Evolutionary conservation across 257 asterid genomes (phyloP).

Genomic region (Solanum pennellii): DNA sequence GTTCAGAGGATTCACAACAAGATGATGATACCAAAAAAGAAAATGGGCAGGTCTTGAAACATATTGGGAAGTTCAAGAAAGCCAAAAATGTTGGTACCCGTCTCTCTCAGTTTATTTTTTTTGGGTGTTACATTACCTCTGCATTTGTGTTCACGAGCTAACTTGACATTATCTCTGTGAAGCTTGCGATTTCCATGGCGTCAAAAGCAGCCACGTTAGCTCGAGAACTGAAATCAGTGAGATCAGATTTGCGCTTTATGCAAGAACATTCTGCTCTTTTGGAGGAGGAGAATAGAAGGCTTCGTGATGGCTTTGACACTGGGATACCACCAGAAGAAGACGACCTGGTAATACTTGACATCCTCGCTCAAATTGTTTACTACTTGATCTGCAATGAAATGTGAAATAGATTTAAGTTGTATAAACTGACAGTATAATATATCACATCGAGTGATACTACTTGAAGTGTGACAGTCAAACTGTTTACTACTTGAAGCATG

Average conservation of each 20-base stretch:
- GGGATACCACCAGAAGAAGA: conserved; percentile 72
- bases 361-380: neutral
- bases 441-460: neutral
- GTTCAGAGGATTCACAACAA: conserved; percentile 20
- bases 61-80: conserved; percentile 49
- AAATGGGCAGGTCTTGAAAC: conserved; percentile 16
- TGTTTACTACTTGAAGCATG: neutral
- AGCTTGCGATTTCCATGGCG: conserved; percentile 95
- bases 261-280: conserved; percentile 67
- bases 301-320: conserved; percentile 45
- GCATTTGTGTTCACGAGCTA: neutral
- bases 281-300: conserved; percentile 81
- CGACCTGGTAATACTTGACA: conserved; percentile 47
- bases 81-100: conserved; percentile 63
- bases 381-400: neutral
- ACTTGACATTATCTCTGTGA: neutral
- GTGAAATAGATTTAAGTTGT: neutral
- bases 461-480: neutral
- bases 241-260: conserved; percentile 60
- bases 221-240: conserved; percentile 64
- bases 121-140: neutral
- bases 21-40: conserved; percentile 15
- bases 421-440: neutral
- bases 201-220: conserved; percentile 69
- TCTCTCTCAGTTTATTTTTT: neutral